Evolutionary conservation across 2,329 filamentous ascomycete genomes (phyloP), one percentile per base, ranked within the genome.

Genomic region (Botrytis aclada): DNA sequence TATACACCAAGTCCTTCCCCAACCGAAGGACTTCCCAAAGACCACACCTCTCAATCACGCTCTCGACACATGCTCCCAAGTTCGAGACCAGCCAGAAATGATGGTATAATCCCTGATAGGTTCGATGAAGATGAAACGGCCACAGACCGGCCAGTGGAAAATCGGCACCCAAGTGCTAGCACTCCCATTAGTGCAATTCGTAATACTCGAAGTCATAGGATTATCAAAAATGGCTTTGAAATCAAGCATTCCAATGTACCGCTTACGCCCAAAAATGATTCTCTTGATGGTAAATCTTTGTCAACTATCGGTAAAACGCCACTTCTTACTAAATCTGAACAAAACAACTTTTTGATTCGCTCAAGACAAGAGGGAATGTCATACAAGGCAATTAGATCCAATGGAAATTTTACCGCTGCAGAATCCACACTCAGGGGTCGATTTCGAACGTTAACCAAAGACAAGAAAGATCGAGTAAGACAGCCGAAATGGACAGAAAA

Each of bases 351-450:
- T 60, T 83, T 93, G 1, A 80, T 92, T 25, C 78, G 84, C n/a
- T 83, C 85, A 37, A 89, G 88, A 79, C 78, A 80, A 12, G 80
- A 83, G 1, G 90, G 90, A 4, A 83, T 88, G 82, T 88, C 90
- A 0, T 94, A 93, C 81, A 87, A 85, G 71, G 85, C 91, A 73
- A 93, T 93, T 77, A 86, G 86, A 54, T 77, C 79, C 10, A 78
- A 82, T 29, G 88, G 89, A 22, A 82, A 84, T 1, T 90, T 90
- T 75, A 81, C 74, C 34, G 90, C 92, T 77, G 89, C 90, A 1
- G 91, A 93, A 81, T 92, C 91, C 18, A 94, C 92, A 0, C 84
- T 95, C 54, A 86, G 92, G 22, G 92, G 92, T 0, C 86, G 91
- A 0, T 89, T 87, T 76, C 85, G 92, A 7, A 88, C 86, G 3